Conservation (phyloP, 495 filamentous ascomycete genomes). For the Chaetomium fimeti region DNA sequence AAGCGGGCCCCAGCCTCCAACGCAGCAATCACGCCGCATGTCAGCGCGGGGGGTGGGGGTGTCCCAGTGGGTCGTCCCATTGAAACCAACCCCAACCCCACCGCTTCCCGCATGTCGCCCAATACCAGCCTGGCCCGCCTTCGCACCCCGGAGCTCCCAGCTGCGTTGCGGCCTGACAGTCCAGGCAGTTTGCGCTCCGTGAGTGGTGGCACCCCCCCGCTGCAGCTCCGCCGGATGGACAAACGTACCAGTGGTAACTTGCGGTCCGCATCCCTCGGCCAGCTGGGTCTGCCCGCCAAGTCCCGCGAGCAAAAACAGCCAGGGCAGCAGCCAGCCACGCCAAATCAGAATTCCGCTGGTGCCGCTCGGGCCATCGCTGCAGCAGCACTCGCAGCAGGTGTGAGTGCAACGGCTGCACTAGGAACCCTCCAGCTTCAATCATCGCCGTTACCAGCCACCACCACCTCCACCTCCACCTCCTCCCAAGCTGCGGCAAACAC, state of each 20-base stretch:
- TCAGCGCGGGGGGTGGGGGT: too few relatives aligned
- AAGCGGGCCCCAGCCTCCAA: conserved; percentile 24
- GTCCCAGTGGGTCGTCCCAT: conserved; percentile 12
- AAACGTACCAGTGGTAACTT: conserved; percentile 78
- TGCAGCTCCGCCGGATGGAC: conserved; percentile 62
- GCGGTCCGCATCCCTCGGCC: conserved; percentile 67
- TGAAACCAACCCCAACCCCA: conserved; percentile 38
- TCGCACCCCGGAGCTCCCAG: conserved; percentile 53
- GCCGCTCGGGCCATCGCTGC: neutral
- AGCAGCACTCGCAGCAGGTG: neutral
- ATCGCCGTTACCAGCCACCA: conserved; percentile 12
- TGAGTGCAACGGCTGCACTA: neutral
- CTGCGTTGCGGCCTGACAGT: conserved; percentile 56
- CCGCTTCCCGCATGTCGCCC: conserved; percentile 42
- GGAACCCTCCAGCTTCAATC: conserved; percentile 18
- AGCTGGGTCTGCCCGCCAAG: conserved; percentile 40
- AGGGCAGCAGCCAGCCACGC: conserved; percentile 30
- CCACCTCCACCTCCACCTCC: too few relatives aligned
- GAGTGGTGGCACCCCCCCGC: conserved; percentile 58
- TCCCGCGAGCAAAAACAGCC: conserved; percentile 20
- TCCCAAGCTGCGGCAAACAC: conserved; percentile 60
- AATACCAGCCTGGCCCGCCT: conserved; percentile 54
- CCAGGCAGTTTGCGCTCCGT: conserved; percentile 53
- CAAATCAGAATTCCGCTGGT: too few relatives aligned
- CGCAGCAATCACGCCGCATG: neutral